Conservation (phyloP, 2,329 filamentous ascomycete genomes). For the Didymella glomerata region DNA sequence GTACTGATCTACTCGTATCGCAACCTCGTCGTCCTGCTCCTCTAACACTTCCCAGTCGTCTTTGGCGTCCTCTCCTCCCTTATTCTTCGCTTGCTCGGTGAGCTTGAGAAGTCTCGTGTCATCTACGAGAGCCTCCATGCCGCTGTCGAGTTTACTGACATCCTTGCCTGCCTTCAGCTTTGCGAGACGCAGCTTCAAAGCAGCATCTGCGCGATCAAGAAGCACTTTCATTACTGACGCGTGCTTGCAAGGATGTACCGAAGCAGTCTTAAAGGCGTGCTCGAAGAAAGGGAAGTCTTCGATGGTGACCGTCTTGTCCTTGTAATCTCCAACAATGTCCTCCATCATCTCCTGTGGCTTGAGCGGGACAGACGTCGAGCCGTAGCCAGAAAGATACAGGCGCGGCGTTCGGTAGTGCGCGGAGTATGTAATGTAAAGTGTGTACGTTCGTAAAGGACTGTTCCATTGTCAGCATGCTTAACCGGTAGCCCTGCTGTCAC, state of each 20-base stretch:
- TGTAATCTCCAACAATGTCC: constrained; percentile 95
- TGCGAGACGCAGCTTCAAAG: constrained; percentile 85
- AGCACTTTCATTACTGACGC: constrained; percentile 98
- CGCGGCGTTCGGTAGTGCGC: constrained; percentile 96
- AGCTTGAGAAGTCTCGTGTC: constrained; percentile 73
- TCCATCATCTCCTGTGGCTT: constrained; percentile 91
- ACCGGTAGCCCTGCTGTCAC: neutral
- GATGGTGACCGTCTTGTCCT: constrained; percentile 97
- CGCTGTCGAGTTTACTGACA: constrained; percentile 62
- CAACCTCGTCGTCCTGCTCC: constrained; percentile 74
- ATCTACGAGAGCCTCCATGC: constrained; percentile 87
- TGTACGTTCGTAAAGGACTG: constrained; percentile 90
- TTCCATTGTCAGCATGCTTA: constrained; percentile 23
- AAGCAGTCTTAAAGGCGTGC: constrained; percentile 92
- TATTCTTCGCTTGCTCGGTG: constrained; percentile 57
- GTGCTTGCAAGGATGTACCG: constrained; percentile 96
- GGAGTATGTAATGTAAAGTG: constrained; percentile 97
- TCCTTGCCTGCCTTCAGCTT: constrained; percentile 74
- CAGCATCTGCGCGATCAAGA: constrained; percentile 92
- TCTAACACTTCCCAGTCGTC: constrained; percentile 71
- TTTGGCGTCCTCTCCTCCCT: constrained; percentile 52
- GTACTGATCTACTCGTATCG: constrained; percentile 88
- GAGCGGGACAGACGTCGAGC: constrained; percentile 79
- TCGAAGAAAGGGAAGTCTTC: constrained; percentile 97
- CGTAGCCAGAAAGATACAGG: constrained; percentile 92